phyloP scores from a whole-genome alignment of 2,329 filamentous ascomycete genomes.

The Scopulariopsis brevicaulis region DNA sequence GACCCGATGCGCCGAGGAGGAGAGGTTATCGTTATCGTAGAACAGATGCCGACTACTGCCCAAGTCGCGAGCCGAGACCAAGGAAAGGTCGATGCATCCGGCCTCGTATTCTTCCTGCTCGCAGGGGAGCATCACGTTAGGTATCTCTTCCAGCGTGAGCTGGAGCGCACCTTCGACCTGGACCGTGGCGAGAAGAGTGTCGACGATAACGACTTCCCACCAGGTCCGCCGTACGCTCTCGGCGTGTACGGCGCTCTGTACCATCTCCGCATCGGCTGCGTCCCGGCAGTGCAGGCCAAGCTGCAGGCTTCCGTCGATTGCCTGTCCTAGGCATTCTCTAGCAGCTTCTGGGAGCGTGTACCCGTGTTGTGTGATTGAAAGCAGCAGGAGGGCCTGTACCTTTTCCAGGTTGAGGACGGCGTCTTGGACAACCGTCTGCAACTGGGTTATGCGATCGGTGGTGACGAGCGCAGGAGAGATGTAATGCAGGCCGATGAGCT shows the following conservation, averaged over 20 bases:
- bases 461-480: background rate
- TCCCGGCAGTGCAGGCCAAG: background rate
- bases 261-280: background rate
- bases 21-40: background rate
- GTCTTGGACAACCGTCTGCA: background rate
- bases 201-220: background rate
- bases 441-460: background rate
- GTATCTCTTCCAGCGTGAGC: background rate
- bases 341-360: background rate
- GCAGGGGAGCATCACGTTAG: background rate
- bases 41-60: background rate
- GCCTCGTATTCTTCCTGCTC: background rate
- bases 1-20: background rate
- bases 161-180: background rate
- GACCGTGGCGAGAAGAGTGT: background rate
- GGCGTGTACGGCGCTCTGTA: background rate
- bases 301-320: background rate
- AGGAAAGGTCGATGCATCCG: background rate
- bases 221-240: background rate
- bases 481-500: background rate
- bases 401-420: background rate
- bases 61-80: background rate
- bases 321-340: background rate
- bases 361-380: background rate
- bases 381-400: background rate